Conservation (phyloP, 108 stramenopile species). For the Conticribra weissflogii region DNA sequence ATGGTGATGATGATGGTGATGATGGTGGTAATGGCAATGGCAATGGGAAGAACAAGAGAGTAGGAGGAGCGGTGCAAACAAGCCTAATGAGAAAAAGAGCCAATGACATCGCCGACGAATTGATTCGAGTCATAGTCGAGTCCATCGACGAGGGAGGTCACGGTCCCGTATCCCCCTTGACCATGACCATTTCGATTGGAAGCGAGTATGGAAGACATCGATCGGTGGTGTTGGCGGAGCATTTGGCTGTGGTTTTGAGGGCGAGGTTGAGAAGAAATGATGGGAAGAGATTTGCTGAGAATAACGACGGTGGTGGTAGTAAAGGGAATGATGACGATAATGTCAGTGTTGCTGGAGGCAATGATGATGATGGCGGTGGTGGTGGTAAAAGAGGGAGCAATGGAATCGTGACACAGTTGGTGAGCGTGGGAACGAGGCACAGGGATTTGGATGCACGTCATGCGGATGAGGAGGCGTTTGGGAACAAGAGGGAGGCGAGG, state of each 20-base stretch:
- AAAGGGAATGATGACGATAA: neutral
- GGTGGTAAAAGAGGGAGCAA: conserved; percentile 3
- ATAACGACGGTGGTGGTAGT: neutral
- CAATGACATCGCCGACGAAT: conserved; percentile 55
- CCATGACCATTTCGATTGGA: conserved; percentile 75
- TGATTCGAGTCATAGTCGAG: conserved; percentile 52
- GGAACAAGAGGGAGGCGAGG: conserved; percentile 37
- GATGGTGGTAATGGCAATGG: no score
- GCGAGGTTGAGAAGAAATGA: conserved; percentile 48
- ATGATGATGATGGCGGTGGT: neutral
- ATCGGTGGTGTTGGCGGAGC: conserved; percentile 67
- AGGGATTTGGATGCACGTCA: conserved; percentile 46
- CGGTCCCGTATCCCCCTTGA: conserved; percentile 71
- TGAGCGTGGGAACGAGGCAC: conserved; percentile 56
- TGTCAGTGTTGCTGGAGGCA: neutral
- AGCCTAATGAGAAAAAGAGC: conserved; percentile 44
- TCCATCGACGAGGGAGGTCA: conserved; percentile 73
- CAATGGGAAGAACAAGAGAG: no score
- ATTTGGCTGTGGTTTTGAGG: conserved; percentile 43
- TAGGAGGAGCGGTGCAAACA: no score
- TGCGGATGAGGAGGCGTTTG: conserved; percentile 52
- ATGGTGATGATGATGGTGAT: no score
- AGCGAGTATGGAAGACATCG: conserved; percentile 79
- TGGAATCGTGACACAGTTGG: conserved; percentile 45
- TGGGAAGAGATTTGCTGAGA: conserved; percentile 29